These are phyloP conservation scores for Trichosporon sp. DNA, from an alignment of 1,284 basidiomycete species.

Conservation along the genomic window DNA sequence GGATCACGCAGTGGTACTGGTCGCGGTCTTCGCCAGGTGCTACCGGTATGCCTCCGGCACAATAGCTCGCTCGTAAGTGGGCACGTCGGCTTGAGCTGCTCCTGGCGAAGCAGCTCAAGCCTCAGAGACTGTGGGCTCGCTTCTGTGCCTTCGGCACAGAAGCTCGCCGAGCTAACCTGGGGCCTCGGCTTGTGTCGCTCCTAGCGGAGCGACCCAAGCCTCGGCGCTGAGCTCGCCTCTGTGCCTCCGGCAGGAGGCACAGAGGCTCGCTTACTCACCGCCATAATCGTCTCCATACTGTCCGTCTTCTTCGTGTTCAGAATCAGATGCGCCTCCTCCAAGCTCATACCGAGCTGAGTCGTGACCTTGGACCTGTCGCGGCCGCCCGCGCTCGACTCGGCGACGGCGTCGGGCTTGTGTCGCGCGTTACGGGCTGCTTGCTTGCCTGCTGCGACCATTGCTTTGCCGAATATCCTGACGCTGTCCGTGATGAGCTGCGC, in stretches of 20 bases:
- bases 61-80: too few species aligned
- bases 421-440: slow-evolving; percentile 93
- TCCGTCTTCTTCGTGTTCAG: slow-evolving; percentile 81
- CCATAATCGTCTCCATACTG: slow-evolving; percentile 61
- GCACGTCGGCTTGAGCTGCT: too few species aligned
- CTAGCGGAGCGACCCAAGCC: too few species aligned
- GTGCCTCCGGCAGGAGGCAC: not conserved
- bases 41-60: too few species aligned
- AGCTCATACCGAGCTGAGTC: slow-evolving; percentile 80
- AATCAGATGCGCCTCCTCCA: slow-evolving; percentile 93
- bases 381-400: slow-evolving; percentile 30
- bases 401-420: slow-evolving; percentile 55
- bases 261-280: slow-evolving; percentile 54
- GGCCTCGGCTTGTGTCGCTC: not conserved
- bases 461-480: slow-evolving; percentile 64
- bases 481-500: slow-evolving; percentile 35
- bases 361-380: slow-evolving; percentile 37
- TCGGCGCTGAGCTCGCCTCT: not conserved
- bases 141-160: not conserved
- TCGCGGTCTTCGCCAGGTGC: too few species aligned
- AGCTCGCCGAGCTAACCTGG: not conserved
- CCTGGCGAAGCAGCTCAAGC: too few species aligned
- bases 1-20: too few species aligned
- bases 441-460: slow-evolving; percentile 79
- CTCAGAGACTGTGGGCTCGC: not conserved